These are phyloP conservation scores for Climacium dendroides DNA, from an alignment of 225 moss, liverwort and hornwort genomes.

Conservation along the genomic window DNA sequence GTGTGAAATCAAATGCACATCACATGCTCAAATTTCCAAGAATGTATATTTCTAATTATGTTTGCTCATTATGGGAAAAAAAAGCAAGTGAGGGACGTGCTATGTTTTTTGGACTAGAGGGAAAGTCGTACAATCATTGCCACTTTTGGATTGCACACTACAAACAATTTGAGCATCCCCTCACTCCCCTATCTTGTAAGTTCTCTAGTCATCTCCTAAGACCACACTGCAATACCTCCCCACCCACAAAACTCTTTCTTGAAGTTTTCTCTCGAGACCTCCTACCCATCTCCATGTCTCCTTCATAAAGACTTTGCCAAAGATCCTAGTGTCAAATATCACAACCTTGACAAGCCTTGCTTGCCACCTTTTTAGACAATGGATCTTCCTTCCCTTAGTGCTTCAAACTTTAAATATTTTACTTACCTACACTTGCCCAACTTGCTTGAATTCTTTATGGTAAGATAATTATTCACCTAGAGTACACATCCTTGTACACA, in stretches of 20 bases:
- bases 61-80: neutral
- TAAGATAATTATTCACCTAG: neutral
- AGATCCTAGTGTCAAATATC: neutral
- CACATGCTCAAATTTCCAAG: neutral
- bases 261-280: too few relatives aligned
- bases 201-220: neutral
- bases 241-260: too few relatives aligned
- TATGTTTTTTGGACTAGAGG: fast-evolving
- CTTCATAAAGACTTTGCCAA: neutral
- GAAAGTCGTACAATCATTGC: fast-evolving
- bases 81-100: fast-evolving
- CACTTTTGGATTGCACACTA: fast-evolving
- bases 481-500: too few relatives aligned
- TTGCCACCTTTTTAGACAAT: fast-evolving
- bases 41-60: neutral
- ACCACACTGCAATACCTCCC: neutral
- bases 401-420: neutral
- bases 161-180: fast-evolving
- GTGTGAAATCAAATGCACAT: neutral
- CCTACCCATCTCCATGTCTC: too few relatives aligned
- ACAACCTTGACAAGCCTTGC: fast-evolving
- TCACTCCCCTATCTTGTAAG: fast-evolving
- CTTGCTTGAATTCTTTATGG: fast-evolving
- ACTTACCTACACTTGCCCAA: fast-evolving
- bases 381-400: fast-evolving